These are phyloP conservation scores for Hypoxylon sp. DNA, from an alignment of 2,329 filamentous ascomycete species.

Conservation along the genomic window DNA sequence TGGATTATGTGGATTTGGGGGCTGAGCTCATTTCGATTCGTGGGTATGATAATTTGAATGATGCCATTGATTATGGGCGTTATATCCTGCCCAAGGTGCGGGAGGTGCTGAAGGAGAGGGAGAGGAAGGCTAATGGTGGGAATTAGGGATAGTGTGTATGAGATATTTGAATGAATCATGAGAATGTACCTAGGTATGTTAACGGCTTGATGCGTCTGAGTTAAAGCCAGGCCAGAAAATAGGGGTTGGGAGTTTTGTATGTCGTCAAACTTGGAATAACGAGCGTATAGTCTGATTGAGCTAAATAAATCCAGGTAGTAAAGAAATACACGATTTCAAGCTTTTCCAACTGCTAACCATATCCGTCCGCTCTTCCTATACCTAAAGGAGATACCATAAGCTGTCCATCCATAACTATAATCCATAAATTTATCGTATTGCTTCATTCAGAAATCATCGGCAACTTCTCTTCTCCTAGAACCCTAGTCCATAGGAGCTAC, in stretches of 20 bases:
- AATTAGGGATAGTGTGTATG: slow-evolving; percentile 6
- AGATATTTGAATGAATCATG: not conserved
- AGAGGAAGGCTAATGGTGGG: slow-evolving; percentile 33
- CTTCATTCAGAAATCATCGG: not conserved
- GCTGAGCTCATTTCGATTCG: slow-evolving; percentile 72
- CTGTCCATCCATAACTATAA: not conserved
- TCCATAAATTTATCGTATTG: not conserved
- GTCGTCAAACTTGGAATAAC: not conserved
- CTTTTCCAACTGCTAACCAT: not conserved
- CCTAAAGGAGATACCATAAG: not conserved
- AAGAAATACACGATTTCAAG: not conserved
- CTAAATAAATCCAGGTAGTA: not conserved
- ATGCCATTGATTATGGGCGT: slow-evolving; percentile 71
- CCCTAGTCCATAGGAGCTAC: slow-evolving; percentile 9
- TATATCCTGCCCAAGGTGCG: slow-evolving; percentile 68
- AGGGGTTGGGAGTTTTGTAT: slow-evolving; percentile 2
- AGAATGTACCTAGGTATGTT: not conserved
- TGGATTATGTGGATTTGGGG: slow-evolving; percentile 71
- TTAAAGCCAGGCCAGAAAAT: not conserved
- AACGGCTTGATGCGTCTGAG: not conserved
- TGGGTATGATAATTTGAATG: slow-evolving; percentile 73
- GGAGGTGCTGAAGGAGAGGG: slow-evolving; percentile 52
- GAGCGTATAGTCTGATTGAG: not conserved
- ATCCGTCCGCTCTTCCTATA: not conserved
- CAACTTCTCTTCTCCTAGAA: not conserved